Conservation (phyloP, 2,329 filamentous ascomycete genomes). For the Grosmannia serpens region DNA sequence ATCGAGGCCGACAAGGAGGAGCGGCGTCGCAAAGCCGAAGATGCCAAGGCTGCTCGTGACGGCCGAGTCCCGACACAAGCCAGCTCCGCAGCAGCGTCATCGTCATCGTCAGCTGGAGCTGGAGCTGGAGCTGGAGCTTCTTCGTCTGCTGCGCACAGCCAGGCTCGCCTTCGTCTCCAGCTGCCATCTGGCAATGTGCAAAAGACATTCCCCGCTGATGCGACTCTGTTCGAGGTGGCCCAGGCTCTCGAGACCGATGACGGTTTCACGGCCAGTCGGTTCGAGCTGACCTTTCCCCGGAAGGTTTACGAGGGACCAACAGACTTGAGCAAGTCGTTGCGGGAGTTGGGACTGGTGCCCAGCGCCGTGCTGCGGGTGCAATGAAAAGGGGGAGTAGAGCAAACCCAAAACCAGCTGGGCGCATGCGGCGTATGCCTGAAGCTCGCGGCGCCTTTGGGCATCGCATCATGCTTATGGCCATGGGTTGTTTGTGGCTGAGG, state of each 20-base stretch:
- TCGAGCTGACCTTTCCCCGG: slow-evolving; percentile 76
- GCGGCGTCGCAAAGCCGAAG: slow-evolving; percentile 71
- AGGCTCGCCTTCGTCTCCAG: slow-evolving; percentile 73
- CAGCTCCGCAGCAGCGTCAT: slow-evolving; percentile 24
- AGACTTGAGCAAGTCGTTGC: slow-evolving; percentile 83
- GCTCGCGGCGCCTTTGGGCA: neutral
- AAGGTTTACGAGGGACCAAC: slow-evolving; percentile 60
- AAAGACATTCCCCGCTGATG: slow-evolving; percentile 82
- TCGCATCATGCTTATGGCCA: neutral
- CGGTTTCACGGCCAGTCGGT: slow-evolving; percentile 59
- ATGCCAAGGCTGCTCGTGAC: slow-evolving; percentile 75
- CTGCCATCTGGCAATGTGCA: slow-evolving; percentile 56
- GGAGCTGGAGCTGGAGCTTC: slow-evolving; percentile 49
- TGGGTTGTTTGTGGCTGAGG: neutral
- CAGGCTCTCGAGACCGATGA: slow-evolving; percentile 62
- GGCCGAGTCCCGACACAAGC: slow-evolving; percentile 43
- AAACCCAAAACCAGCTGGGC: neutral
- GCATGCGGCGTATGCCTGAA: neutral
- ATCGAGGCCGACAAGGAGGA: slow-evolving; percentile 93
- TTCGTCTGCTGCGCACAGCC: slow-evolving; percentile 47
- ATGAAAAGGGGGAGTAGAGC: neutral
- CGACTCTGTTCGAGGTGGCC: slow-evolving; percentile 86
- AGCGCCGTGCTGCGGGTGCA: slow-evolving; percentile 59
- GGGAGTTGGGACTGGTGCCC: slow-evolving; percentile 82
- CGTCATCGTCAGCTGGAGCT: slow-evolving; percentile 25